A percentile compares a stretch with the other conserved stretches of the same genome.
phyloP scores from a whole-genome alignment of 1,284 basidiomycete species.

The Macrocystidia cucumis region DNA sequence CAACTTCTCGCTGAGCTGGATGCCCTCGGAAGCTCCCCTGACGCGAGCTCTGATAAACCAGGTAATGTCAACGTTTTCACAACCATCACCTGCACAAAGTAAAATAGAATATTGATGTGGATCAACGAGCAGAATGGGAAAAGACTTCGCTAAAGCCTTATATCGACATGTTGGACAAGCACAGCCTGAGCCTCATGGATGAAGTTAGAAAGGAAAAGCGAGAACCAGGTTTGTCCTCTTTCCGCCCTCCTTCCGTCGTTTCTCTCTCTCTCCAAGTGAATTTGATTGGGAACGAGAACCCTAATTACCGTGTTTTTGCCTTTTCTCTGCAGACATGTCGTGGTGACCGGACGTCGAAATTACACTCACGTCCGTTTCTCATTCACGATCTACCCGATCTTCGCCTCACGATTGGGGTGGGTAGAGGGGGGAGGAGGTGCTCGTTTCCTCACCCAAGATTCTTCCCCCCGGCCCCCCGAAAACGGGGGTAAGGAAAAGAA shows the following conservation, averaged over 20 bases:
- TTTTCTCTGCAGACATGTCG: constrained; percentile 12
- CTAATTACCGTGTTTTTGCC: neutral
- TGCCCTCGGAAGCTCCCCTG: constrained; percentile 27
- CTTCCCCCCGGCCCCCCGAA: too few relatives aligned
- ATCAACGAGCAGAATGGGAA: constrained; percentile 47
- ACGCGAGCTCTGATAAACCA: constrained; percentile 18
- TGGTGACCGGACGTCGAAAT: too few relatives aligned
- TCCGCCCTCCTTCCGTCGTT: constrained; percentile 1
- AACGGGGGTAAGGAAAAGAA: too few relatives aligned
- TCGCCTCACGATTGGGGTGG: too few relatives aligned
- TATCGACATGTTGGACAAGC: constrained; percentile 84
- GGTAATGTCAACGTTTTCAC: constrained; percentile 47
- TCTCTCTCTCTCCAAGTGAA: neutral
- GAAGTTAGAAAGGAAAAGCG: constrained; percentile 48
- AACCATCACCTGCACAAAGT: constrained; percentile 10
- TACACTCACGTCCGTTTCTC: too few relatives aligned
- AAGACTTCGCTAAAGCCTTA: constrained; percentile 80
- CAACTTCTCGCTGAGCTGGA: constrained; percentile 81
- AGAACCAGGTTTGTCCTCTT: constrained; percentile 28
- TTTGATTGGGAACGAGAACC: too few relatives aligned
- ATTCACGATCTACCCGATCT: too few relatives aligned
- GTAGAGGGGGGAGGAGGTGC: too few relatives aligned
- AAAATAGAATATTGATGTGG: neutral
- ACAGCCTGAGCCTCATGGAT: constrained; percentile 53
- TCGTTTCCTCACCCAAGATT: too few relatives aligned